Percentiles rank a stretch among this genome's conserved stretches.
phyloP scores from a whole-genome alignment of 305 asterid genomes.

The Fraxinus platypoda region DNA sequence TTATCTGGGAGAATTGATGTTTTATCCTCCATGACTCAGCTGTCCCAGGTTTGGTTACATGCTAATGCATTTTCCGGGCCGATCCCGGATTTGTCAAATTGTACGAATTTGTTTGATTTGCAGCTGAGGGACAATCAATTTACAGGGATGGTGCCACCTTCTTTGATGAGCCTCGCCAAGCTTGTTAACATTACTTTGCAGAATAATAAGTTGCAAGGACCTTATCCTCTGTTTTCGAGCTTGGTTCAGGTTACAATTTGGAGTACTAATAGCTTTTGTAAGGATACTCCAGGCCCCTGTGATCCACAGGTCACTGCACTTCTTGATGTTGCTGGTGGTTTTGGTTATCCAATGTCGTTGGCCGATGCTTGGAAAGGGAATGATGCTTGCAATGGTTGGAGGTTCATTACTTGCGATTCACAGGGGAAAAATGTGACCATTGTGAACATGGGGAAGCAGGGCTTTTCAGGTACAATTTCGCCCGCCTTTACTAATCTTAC shows the following conservation, averaged over 20 bases:
- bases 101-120: slow-evolving; percentile 63
- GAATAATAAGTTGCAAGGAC: slow-evolving; percentile 82
- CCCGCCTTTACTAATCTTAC: slow-evolving; percentile 65
- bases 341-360: slow-evolving; percentile 65
- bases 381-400: slow-evolving; percentile 66
- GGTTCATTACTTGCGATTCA: slow-evolving; percentile 61
- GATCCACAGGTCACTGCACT: slow-evolving; percentile 78
- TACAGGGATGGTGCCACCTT: slow-evolving; percentile 68
- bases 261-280: slow-evolving; percentile 65
- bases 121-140: slow-evolving; percentile 77
- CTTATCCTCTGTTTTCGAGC: slow-evolving; percentile 47
- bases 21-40: slow-evolving; percentile 60
- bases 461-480: slow-evolving; percentile 65
- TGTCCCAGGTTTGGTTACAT: slow-evolving; percentile 70
- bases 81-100: slow-evolving; percentile 78
- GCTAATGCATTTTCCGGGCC: slow-evolving; percentile 68
- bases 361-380: slow-evolving; percentile 84
- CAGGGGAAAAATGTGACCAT: slow-evolving; percentile 50
- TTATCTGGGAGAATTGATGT: slow-evolving; percentile 65
- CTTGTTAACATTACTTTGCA: slow-evolving; percentile 56
- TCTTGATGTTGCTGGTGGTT: slow-evolving; percentile 68
- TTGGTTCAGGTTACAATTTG: slow-evolving; percentile 32
- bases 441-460: slow-evolving; percentile 53
- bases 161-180: slow-evolving; percentile 48
- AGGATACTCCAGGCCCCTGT: slow-evolving; percentile 60